phyloP scores from a whole-genome alignment of 2,329 filamentous ascomycete species.

The Sclerotinia minor region DNA sequence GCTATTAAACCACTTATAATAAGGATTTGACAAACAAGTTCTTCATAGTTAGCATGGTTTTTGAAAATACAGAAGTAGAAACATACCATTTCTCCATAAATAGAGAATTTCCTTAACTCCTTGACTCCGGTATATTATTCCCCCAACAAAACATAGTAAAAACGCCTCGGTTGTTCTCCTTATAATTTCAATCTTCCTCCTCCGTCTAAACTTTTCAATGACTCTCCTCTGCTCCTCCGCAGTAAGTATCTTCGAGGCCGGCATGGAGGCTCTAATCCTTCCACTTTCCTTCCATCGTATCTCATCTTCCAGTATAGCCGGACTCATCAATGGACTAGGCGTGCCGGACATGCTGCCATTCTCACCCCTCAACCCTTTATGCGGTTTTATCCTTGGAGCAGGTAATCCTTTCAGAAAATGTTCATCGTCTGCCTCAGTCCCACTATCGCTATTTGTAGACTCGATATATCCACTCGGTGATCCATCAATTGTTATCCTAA shows the following conservation, averaged over 20 bases:
- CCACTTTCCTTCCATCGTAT: slow-evolving; percentile 24
- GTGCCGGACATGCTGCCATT: slow-evolving; percentile 56
- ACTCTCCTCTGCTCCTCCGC: slow-evolving; percentile 33
- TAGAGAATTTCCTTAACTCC: slow-evolving; percentile 49
- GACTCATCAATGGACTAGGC: slow-evolving; percentile 57
- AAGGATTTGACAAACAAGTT: slow-evolving; percentile 37
- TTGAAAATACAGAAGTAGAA: not conserved
- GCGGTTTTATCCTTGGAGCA: slow-evolving; percentile 68
- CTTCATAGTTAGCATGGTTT: slow-evolving; percentile 35
- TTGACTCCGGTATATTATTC: slow-evolving; percentile 48
- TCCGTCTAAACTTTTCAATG: slow-evolving; percentile 44
- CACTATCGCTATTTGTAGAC: slow-evolving; percentile 75
- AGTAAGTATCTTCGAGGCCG: slow-evolving; percentile 20
- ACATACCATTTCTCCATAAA: slow-evolving; percentile 53
- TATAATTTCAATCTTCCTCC: slow-evolving; percentile 51
- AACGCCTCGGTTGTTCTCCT: slow-evolving; percentile 55
- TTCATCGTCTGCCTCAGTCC: slow-evolving; percentile 94
- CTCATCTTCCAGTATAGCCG: slow-evolving; percentile 48
- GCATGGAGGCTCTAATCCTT: slow-evolving; percentile 23
- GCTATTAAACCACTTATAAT: slow-evolving; percentile 46
- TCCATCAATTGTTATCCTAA: slow-evolving; percentile 25
- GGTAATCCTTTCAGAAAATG: slow-evolving; percentile 83
- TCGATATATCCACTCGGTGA: slow-evolving; percentile 32
- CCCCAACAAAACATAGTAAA: slow-evolving; percentile 52
- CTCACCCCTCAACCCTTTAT: slow-evolving; percentile 73